These are phyloP conservation scores for Ascochyta viciae-villosae DNA, from an alignment of 2,329 filamentous ascomycete species.

Conservation along the genomic window DNA sequence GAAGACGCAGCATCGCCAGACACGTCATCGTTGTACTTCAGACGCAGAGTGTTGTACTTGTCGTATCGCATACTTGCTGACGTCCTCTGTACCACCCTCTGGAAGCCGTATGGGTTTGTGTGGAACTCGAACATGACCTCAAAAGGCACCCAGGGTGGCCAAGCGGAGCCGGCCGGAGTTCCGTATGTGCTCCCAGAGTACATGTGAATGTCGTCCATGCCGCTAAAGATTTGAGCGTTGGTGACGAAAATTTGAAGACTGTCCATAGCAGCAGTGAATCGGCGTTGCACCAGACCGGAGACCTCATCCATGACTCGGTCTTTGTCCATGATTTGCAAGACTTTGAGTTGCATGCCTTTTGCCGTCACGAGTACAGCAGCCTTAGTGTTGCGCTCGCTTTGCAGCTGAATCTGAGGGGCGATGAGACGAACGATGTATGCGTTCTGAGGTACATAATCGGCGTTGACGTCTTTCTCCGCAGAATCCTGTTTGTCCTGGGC, in stretches of 20 bases:
- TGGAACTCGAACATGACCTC: conserved; percentile 99
- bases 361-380: conserved; percentile 96
- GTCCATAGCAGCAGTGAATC: conserved; percentile 95
- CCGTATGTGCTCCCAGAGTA: conserved; percentile 96
- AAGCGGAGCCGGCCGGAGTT: conserved; percentile 80
- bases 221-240: conserved; percentile 85
- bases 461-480: conserved; percentile 69
- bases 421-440: conserved; percentile 95
- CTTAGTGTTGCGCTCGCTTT: conserved; percentile 97
- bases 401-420: conserved; percentile 95
- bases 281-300: conserved; percentile 91
- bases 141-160: conserved; percentile 98
- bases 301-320: conserved; percentile 89
- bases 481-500: conserved; percentile 27
- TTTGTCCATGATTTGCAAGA: conserved; percentile 98
- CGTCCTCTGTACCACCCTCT: conserved; percentile 94
- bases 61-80: conserved; percentile 94
- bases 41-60: conserved; percentile 94
- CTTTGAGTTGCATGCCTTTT: conserved; percentile 97
- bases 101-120: conserved; percentile 95
- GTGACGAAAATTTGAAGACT: conserved; percentile 98
- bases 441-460: conserved; percentile 89
- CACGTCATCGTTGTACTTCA: conserved; percentile 97
- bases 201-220: conserved; percentile 82
- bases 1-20: conserved; percentile 63